Percentiles rank a stretch among this genome's conserved stretches.
These are phyloP conservation scores for Colletotrichum somersetense DNA, from an alignment of 2,329 filamentous ascomycete species.

Conservation along the genomic window DNA sequence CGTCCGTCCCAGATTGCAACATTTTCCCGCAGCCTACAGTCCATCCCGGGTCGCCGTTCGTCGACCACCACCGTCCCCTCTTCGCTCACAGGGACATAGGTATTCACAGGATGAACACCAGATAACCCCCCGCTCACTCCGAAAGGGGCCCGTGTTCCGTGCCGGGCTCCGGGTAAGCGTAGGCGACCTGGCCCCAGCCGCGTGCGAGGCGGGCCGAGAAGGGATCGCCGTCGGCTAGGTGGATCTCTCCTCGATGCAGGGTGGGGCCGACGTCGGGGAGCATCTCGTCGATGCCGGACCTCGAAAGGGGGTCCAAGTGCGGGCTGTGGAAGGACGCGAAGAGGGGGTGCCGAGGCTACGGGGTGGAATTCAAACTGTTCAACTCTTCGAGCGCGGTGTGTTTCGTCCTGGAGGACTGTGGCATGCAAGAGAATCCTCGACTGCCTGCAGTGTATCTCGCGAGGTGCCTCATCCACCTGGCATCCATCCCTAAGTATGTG, in stretches of 20 bases:
- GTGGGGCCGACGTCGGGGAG: slow-evolving; percentile 48
- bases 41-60: not conserved
- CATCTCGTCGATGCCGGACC: slow-evolving; percentile 53
- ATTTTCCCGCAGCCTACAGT: not conserved
- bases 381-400: slow-evolving; percentile 36
- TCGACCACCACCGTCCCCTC: slow-evolving; percentile 25
- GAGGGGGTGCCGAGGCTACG: slow-evolving; percentile 29
- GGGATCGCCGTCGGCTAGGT: slow-evolving; percentile 52
- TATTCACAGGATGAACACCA: slow-evolving; percentile 50
- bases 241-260: slow-evolving; percentile 56
- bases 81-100: slow-evolving; percentile 40
- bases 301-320: slow-evolving; percentile 46
- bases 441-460: not conserved
- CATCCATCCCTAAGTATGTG: not conserved
- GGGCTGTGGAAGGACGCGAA: slow-evolving; percentile 29
- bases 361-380: slow-evolving; percentile 48
- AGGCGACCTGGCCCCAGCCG: slow-evolving; percentile 52
- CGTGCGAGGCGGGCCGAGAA: slow-evolving; percentile 49
- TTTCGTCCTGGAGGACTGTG: not conserved
- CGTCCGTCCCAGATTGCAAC: not conserved
- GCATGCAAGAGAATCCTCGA: not conserved
- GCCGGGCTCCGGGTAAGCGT: slow-evolving; percentile 55
- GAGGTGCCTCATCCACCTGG: not conserved
- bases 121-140: slow-evolving; percentile 50
- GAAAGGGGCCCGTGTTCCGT: slow-evolving; percentile 57